Conservation (phyloP, 331 rosid genomes). For the Quercus lobata region DNA sequence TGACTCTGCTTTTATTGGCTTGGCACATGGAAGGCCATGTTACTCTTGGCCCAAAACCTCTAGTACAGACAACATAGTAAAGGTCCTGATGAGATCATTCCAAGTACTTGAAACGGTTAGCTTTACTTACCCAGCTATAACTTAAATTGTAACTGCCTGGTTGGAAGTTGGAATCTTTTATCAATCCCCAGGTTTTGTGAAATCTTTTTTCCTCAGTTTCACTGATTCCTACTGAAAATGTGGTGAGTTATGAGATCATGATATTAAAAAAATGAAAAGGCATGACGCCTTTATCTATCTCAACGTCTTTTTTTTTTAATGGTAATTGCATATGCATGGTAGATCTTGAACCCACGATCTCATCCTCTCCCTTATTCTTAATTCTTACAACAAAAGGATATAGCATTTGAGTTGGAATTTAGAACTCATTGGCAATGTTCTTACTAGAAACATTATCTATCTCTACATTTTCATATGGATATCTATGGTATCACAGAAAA, state of each 20-base stretch:
- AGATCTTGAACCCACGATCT: too few species aligned
- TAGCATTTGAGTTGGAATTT: too few species aligned
- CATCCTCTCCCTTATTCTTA: too few species aligned
- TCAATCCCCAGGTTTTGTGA: neutral
- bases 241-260: neutral
- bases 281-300: neutral
- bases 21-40: constrained; percentile 84
- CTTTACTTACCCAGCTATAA: neutral
- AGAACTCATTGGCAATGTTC: too few species aligned
- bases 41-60: constrained; percentile 50
- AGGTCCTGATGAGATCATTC: constrained; percentile 35
- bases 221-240: constrained; percentile 1
- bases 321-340: too few species aligned
- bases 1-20: constrained; percentile 38
- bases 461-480: neutral
- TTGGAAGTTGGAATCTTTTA: constrained; percentile 11
- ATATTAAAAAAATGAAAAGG: neutral
- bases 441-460: neutral
- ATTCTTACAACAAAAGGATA: too few species aligned
- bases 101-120: constrained; percentile 19
- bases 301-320: neutral
- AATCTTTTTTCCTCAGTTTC: constrained; percentile 1
- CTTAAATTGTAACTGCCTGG: neutral
- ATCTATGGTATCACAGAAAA: neutral
- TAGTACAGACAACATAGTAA: constrained; percentile 21